Percentiles rank a stretch among this genome's conserved stretches.
These are phyloP conservation scores for Cystoderma amianthinum DNA, from an alignment of 768 basidiomycete genomes.

Conservation along the genomic window DNA sequence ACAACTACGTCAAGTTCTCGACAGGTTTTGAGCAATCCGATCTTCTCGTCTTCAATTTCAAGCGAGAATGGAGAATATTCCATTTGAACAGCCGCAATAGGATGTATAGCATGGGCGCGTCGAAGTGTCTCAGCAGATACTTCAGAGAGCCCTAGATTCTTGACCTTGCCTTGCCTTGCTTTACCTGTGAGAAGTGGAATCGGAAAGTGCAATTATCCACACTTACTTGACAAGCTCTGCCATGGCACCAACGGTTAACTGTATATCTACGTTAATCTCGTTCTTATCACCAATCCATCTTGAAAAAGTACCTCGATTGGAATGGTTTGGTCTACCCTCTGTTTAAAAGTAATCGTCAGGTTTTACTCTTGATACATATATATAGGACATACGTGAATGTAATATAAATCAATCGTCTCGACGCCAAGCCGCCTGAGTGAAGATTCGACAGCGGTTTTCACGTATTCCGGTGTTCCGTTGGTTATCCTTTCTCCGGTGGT, in stretches of 20 bases:
- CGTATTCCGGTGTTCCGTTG: conserved; percentile 28
- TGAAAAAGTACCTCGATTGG: conserved; percentile 36
- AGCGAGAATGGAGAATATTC: conserved; percentile 46
- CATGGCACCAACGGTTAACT: conserved; percentile 41
- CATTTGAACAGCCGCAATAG: conserved; percentile 41
- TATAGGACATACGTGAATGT: conserved; percentile 27
- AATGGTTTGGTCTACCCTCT: conserved; percentile 28
- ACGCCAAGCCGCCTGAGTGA: conserved; percentile 36
- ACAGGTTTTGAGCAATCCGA: conserved; percentile 32
- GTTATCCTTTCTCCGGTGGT: neutral
- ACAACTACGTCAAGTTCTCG: conserved; percentile 42
- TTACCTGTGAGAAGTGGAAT: neutral
- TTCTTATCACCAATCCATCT: neutral
- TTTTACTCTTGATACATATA: neutral
- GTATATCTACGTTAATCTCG: neutral
- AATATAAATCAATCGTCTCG: conserved; percentile 36
- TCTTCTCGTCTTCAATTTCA: conserved; percentile 39
- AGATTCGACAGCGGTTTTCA: conserved; percentile 24
- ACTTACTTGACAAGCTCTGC: conserved; percentile 44
- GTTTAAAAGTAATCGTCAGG: neutral
- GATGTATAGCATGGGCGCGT: conserved; percentile 42
- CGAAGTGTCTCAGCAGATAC: conserved; percentile 36
- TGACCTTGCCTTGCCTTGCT: conserved; percentile 33
- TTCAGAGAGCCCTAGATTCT: conserved; percentile 50
- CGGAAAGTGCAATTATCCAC: neutral